Percentiles rank a stretch among this genome's conserved stretches.
Evolutionary conservation across 441 rosid genomes (phyloP).

Genomic region (Bruguiera hainesii): DNA sequence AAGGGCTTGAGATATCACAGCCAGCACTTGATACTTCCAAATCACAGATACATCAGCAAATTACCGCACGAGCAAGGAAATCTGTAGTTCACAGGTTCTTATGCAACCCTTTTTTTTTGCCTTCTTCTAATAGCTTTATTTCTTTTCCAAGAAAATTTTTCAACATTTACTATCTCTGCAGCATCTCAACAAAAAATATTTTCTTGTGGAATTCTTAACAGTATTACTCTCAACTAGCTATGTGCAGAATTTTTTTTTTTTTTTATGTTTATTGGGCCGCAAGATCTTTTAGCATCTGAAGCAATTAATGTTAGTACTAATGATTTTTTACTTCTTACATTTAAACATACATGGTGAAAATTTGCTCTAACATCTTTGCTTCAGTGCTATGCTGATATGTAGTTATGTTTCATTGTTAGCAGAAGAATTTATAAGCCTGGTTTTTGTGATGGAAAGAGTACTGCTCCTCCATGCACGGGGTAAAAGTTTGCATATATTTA

Average conservation of each 20-base stretch:
- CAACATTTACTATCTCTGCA: background rate
- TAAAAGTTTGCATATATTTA: conserved; percentile 19
- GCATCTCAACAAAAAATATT: background rate
- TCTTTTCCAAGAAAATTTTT: background rate
- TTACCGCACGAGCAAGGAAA: conserved; percentile 56
- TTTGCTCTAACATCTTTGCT: background rate
- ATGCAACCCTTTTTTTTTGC: background rate
- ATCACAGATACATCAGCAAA: conserved; percentile 72
- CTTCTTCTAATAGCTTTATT: background rate
- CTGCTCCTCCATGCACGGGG: conserved; percentile 74
- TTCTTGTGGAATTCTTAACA: no score
- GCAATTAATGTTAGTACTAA: background rate
- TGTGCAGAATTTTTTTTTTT: no score
- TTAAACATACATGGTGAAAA: background rate
- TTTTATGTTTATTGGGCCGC: no score
- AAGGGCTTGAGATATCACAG: conserved; percentile 70
- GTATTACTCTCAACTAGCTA: no score
- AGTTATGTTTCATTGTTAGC: conserved; percentile 22
- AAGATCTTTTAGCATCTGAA: background rate
- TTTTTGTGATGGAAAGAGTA: conserved; percentile 42
- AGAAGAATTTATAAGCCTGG: conserved; percentile 60
- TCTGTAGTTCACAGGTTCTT: conserved; percentile 60
- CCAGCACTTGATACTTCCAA: conserved; percentile 54
- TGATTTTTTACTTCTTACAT: background rate
- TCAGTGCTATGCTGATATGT: background rate